phyloP scores from a whole-genome alignment of 1,139 yeast species.

The Zygoascus hellenicus region DNA sequence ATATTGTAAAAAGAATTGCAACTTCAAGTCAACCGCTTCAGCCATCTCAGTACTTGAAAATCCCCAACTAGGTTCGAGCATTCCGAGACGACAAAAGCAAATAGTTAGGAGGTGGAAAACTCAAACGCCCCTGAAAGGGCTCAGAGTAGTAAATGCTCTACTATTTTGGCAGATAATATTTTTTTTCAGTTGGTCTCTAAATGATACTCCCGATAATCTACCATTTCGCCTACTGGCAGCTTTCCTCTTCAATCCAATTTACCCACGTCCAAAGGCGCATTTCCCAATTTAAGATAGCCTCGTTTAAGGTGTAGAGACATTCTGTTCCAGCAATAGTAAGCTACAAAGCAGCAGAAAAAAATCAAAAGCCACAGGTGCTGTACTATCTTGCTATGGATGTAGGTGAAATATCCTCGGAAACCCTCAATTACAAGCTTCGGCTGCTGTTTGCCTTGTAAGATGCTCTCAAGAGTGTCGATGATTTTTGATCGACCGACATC shows the following conservation, averaged over 20 bases:
- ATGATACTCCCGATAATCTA: too few relatives aligned
- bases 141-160: too few relatives aligned
- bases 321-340: constrained; percentile 6
- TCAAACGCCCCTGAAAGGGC: too few relatives aligned
- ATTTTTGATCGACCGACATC: constrained; percentile 27
- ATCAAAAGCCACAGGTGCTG: constrained; percentile 2
- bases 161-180: too few relatives aligned
- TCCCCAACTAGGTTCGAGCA: too few relatives aligned
- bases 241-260: constrained; percentile 7
- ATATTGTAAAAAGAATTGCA: too few relatives aligned
- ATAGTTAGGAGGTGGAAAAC: too few relatives aligned
- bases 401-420: constrained; percentile 18
- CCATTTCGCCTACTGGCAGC: not conserved
- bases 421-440: constrained; percentile 25
- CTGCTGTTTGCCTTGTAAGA: constrained; percentile 21
- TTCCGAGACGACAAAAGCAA: too few relatives aligned
- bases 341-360: not conserved
- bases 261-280: constrained; percentile 7
- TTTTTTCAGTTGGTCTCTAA: too few relatives aligned
- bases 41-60: too few relatives aligned
- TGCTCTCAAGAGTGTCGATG: constrained; percentile 27
- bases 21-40: too few relatives aligned
- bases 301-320: not conserved
- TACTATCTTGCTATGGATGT: constrained; percentile 2
- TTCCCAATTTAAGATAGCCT: not conserved